A percentile compares a stretch with the other conserved stretches of the same genome.
These are phyloP conservation scores for Eragrostis nindensis DNA, from an alignment of 176 grass and related monocot genomes.

Conservation along the genomic window DNA sequence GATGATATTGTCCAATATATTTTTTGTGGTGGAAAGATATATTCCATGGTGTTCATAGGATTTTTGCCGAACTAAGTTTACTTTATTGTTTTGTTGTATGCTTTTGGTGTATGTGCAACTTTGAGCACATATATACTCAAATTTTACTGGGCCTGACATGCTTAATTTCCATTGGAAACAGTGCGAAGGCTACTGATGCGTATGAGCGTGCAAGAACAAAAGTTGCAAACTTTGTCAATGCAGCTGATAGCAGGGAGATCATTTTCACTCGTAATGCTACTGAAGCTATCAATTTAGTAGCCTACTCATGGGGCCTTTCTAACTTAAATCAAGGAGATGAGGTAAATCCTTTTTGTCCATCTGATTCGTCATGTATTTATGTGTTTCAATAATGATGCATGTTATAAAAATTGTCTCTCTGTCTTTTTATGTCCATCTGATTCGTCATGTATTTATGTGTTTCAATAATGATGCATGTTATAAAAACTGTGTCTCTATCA, in stretches of 20 bases:
- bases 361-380: too few species aligned
- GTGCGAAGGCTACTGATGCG: conserved; percentile 83
- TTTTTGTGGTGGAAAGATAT: not conserved
- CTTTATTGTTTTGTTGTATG: conserved; percentile 4
- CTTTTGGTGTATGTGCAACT: conserved; percentile 6
- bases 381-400: too few species aligned
- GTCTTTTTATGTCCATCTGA: too few species aligned
- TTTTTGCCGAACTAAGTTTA: not conserved
- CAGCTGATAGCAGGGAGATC: conserved; percentile 79
- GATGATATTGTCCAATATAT: not conserved
- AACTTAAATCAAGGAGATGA: conserved; percentile 85
- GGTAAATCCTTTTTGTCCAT: conserved; percentile 40
- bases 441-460: conserved; percentile 3
- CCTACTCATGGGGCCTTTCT: conserved; percentile 87
- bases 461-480: not conserved
- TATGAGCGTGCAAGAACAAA: conserved; percentile 92
- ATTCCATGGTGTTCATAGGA: not conserved
- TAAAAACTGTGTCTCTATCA: not conserved
- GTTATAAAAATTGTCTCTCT: too few species aligned
- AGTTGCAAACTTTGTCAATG: conserved; percentile 89
- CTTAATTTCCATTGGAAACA: conserved; percentile 38
- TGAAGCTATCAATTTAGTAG: conserved; percentile 96
- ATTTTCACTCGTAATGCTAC: conserved; percentile 96
- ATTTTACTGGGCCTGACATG: conserved; percentile 14
- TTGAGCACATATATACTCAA: not conserved